phyloP scores from a whole-genome alignment of 805 yeast species.

The Maudiozyma bulderi region DNA sequence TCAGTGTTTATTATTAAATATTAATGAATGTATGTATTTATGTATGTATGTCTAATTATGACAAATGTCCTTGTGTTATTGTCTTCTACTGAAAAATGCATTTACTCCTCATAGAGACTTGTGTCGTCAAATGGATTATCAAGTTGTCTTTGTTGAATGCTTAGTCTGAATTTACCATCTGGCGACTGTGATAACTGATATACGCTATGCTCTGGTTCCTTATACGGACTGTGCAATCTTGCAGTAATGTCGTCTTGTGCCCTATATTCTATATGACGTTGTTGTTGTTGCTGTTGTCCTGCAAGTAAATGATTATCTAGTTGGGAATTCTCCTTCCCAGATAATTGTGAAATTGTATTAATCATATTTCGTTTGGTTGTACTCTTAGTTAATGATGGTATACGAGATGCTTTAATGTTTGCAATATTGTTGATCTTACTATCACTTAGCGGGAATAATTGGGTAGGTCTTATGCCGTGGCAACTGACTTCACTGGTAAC shows the following conservation, averaged over 20 bases:
- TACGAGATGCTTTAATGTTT: constrained; percentile 6
- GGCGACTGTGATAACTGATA: constrained; percentile 26
- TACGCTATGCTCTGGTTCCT: constrained; percentile 23
- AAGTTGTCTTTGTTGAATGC: constrained; percentile 13
- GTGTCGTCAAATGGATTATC: constrained; percentile 23
- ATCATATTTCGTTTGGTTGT: background rate
- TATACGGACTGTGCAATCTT: constrained; percentile 20
- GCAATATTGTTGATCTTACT: constrained; percentile 12
- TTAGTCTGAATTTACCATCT: constrained; percentile 24
- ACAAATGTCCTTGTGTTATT: constrained; percentile 4
- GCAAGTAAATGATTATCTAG: background rate
- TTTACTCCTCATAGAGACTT: constrained; percentile 21
- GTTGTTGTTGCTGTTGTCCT: background rate
- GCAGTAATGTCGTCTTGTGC: background rate
- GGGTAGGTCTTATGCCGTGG: constrained; percentile 14
- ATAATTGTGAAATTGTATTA: background rate
- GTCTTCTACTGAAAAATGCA: too few species aligned
- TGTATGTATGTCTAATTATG: background rate
- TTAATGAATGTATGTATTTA: background rate
- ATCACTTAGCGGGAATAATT: constrained; percentile 17
- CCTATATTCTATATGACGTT: background rate
- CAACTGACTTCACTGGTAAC: background rate
- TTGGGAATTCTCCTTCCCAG: constrained; percentile 1
- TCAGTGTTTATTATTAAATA: background rate
- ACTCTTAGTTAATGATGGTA: constrained; percentile 12